These are phyloP conservation scores for Penicillium maclennaniae DNA, from an alignment of 495 filamentous ascomycete species.

Conservation along the genomic window DNA sequence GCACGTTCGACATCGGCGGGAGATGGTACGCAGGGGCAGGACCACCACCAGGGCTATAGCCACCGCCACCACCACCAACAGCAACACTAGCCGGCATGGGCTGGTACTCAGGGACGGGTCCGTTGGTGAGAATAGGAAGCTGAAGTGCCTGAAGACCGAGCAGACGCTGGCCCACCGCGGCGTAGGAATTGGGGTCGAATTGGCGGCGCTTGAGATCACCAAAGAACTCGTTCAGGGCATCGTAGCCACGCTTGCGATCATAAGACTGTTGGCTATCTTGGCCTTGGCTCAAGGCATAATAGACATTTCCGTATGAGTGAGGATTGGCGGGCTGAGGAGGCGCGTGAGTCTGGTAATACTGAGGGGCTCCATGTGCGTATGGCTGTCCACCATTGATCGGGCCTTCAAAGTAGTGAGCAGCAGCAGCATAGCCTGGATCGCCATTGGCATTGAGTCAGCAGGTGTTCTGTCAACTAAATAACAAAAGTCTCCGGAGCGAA, in stretches of 20 bases:
- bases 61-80: slow-evolving; percentile 54
- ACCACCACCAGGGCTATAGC: slow-evolving; percentile 44
- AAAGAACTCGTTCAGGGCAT: slow-evolving; percentile 91
- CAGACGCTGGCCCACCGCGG: slow-evolving; percentile 75
- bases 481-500: neutral
- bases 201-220: slow-evolving; percentile 83
- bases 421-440: slow-evolving; percentile 34
- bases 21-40: slow-evolving; percentile 63
- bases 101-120: slow-evolving; percentile 62
- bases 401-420: slow-evolving; percentile 44
- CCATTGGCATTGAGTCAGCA: slow-evolving; percentile 4
- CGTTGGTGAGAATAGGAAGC: slow-evolving; percentile 61
- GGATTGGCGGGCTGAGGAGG: slow-evolving; percentile 45
- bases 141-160: slow-evolving; percentile 66
- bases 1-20: slow-evolving; percentile 77
- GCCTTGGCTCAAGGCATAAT: slow-evolving; percentile 61
- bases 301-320: slow-evolving; percentile 65
- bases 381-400: slow-evolving; percentile 36
- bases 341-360: slow-evolving; percentile 59
- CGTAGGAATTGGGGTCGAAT: slow-evolving; percentile 80
- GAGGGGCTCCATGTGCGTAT: slow-evolving; percentile 46
- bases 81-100: slow-evolving; percentile 53
- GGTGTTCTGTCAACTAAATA: neutral
- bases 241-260: slow-evolving; percentile 75
- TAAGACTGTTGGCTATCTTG: slow-evolving; percentile 48